A percentile compares a stretch with the other conserved stretches of the same genome.
Conservation (phyloP, 306 rosid species). For the Rosa multiflora region DNA sequence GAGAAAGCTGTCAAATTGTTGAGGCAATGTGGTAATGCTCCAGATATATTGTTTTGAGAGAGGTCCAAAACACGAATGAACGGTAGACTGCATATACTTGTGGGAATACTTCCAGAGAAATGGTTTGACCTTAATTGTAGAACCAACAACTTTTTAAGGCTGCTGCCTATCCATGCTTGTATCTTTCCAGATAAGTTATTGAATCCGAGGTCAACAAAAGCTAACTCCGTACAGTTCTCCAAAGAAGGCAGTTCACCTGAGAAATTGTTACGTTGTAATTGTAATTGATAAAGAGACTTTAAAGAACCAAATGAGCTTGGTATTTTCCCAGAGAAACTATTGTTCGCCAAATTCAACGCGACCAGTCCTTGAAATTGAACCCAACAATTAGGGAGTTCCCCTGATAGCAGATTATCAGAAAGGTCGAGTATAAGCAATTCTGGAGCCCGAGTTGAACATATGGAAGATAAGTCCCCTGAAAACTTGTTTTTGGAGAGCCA, state of each 20-base stretch:
- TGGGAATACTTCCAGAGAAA: conserved; percentile 18
- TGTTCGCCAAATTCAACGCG: no score
- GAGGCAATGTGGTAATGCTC: conserved; percentile 10
- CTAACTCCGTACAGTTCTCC: conserved; percentile 14
- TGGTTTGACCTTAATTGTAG: conserved; percentile 9
- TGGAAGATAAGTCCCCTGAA: no score
- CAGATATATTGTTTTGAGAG: neutral
- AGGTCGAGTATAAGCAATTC: no score
- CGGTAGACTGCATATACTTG: neutral
- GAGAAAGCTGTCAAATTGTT: conserved; percentile 13
- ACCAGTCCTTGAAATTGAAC: no score
- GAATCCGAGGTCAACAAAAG: conserved; percentile 17
- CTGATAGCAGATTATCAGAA: no score
- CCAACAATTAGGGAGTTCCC: no score
- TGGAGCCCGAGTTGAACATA: no score
- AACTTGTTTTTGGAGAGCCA: no score
- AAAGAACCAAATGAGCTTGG: conserved; percentile 19
- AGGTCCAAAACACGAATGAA: conserved; percentile 11
- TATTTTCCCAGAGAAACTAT: no score
- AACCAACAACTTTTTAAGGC: conserved; percentile 1
- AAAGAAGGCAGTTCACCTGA: conserved; percentile 26
- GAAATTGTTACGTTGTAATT: conserved; percentile 7
- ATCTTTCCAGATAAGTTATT: conserved; percentile 23
- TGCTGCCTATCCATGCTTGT: conserved; percentile 21
- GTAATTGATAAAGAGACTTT: neutral